Evolutionary conservation across 192 early-diverging fungal genomes (phyloP), one percentile per base, ranked within the genome.

Genomic region (Gryganskiella cystojenkinii): DNA sequence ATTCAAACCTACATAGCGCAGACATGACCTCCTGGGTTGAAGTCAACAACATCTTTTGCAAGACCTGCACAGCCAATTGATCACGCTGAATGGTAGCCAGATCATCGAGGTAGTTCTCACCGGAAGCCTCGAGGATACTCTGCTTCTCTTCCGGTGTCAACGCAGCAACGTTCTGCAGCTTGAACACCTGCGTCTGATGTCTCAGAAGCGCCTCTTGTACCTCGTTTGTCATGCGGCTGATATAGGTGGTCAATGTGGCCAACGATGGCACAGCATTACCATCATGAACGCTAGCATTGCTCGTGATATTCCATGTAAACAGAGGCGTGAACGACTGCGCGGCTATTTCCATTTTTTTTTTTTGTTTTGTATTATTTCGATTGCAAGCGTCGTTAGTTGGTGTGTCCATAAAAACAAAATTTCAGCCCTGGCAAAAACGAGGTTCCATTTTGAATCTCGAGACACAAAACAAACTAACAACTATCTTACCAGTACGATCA

Each of bases 61-160:
- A 35, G 37, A 83, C 85, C 37, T 68, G 70, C 19, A 74, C 61
- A 17, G 83, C 86, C 30, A 86, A 52, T 45, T 87, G 85, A 55
- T 86, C 81, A 19, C 81, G 55, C 56, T 85, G 83, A 42, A 72
- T 59, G 3, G 79, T 59, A 22, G 70, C 70, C 34, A 86, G 79
- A 11, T 82, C 82, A 28, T 82, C 82, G 7, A 83, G 42, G 30
- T 56, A 75, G 46, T 71, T 56, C 24, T 79, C 64, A 63, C 61
- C 72, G 7, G 71, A 72, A 4, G 80, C 61, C 19, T 64, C 47
- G 5, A 71, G 43, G 22, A 81, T 76, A 57, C 70, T 62, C 50
- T 81, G 67, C 59, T 78, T 83, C 44, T 80, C 80, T 17, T 80
- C 74, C 2, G 76, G 56, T 0, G 80, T 81, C 44, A 83, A 60